Base-by-base conservation (phyloP, 257 asterid genomes). In the Capsicum pubescens region DNA sequence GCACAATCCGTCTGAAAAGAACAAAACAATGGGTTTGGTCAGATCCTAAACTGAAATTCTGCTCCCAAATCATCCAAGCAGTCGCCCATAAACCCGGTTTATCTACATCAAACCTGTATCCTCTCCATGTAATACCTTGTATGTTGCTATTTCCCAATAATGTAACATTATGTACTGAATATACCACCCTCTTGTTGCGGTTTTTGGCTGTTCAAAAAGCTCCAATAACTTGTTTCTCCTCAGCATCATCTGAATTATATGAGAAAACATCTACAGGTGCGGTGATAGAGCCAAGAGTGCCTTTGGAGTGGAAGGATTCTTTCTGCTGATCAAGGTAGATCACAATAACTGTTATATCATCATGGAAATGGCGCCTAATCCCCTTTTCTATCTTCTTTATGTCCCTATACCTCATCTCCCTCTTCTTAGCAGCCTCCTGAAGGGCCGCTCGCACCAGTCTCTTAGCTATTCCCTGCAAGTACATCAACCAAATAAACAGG, bases 381-480 rank as follows among this genome's bases (percentile, higher is more conserved):
- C 99, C 99, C 91, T 83, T 95, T 86, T 93, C 99, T 3, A 95
- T 94, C 90, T 93, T 93, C 89, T 82, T 84, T 4, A 97, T 92
- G 86, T 95, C 98, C 60, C 71, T 89, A 91, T 91, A 95, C 56
- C 95, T 92, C 88, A 95, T 83, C 86, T 97, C 98, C 91, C 98
- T 93, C 92, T 93, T 97, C 92, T 89, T 95, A 14, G 98, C 98
- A 56, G 97, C 98, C 88, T 90, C 95, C 84, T 91, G 89, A 72
- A 95, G 84, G n/a, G 99, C 98, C 39, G 97, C 93, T 78, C 88
- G 93, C n/a, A 95, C 95, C 82, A 97, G 81, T 88, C 89, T 92
- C 92, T 95, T 95, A 35, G 99, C 98, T 88, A 97, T 95, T 82
- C 99, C 98, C 99, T 97, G 95, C 83, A 82, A 48, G 66, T 82